phyloP scores from a whole-genome alignment of 352 stramenopile genomes.

The Globisporangium uncinulatum region DNA sequence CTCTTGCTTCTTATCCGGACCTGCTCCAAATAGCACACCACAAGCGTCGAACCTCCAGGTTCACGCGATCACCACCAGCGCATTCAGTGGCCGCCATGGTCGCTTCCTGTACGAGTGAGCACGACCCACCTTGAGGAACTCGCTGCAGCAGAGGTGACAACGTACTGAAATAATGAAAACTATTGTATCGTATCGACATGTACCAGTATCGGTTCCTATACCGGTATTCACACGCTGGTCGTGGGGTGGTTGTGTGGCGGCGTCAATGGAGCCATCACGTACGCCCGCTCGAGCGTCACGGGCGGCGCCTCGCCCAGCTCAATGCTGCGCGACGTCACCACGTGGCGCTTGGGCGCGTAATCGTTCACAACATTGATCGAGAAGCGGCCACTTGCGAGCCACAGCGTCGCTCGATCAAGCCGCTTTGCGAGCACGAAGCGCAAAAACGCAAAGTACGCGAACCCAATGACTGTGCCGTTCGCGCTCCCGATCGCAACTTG shows the following conservation, averaged over 20 bases:
- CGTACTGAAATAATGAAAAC: too few species aligned
- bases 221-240: too few species aligned
- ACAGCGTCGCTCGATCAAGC: conserved; percentile 2
- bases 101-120: not conserved
- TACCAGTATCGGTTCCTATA: too few species aligned
- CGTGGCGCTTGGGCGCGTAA: conserved; percentile 2
- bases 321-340: not conserved
- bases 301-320: not conserved
- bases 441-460: conserved; percentile 43
- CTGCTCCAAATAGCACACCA: too few species aligned
- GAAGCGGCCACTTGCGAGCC: conserved; percentile 3
- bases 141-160: not conserved
- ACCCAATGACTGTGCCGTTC: conserved; percentile 28
- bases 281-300: not conserved
- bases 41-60: too few species aligned
- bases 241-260: not conserved
- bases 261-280: not conserved
- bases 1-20: too few species aligned
- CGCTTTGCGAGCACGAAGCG: conserved; percentile 26
- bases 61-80: too few species aligned
- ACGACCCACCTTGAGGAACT: too few species aligned
- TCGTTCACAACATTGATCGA: conserved; percentile 8
- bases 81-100: too few species aligned
- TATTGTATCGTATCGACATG: too few species aligned
- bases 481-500: conserved; percentile 40